Percentiles rank a stretch among this genome's conserved stretches.
phyloP scores from a whole-genome alignment of 179 eudicot species.

The Beta macrorhiza region DNA sequence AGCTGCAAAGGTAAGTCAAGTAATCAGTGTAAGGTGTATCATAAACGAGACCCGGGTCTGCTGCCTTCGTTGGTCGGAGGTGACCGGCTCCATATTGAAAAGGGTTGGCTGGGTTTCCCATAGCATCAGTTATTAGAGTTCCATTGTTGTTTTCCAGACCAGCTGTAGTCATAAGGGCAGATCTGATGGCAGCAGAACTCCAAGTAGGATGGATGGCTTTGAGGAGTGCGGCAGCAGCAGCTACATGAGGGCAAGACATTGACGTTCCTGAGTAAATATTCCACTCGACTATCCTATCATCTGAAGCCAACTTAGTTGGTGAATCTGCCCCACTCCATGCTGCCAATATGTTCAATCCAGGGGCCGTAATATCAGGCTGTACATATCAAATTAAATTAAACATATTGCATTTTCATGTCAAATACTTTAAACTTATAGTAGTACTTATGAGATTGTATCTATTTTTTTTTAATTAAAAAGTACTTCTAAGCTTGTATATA shows the following conservation, averaged over 20 bases:
- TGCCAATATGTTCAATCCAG: slow-evolving; percentile 83
- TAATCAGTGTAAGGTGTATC: slow-evolving; percentile 49
- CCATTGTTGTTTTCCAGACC: slow-evolving; percentile 55
- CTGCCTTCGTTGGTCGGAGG: slow-evolving; percentile 67
- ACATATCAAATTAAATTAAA: background rate
- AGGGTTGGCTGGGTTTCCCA: slow-evolving; percentile 55
- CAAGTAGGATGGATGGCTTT: slow-evolving; percentile 86
- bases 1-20: slow-evolving; percentile 40
- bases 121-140: slow-evolving; percentile 49
- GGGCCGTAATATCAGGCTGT: slow-evolving; percentile 96
- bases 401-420: background rate
- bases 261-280: slow-evolving; percentile 87
- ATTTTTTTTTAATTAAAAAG: too few species aligned
- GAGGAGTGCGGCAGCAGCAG: slow-evolving; percentile 81
- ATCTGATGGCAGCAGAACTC: slow-evolving; percentile 89
- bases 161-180: slow-evolving; percentile 89
- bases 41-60: slow-evolving; percentile 87
- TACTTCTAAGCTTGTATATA: too few species aligned
- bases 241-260: slow-evolving; percentile 95
- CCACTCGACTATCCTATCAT: slow-evolving; percentile 59
- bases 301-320: slow-evolving; percentile 57
- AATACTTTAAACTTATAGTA: too few species aligned
- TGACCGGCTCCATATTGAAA: slow-evolving; percentile 90
- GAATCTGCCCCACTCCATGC: slow-evolving; percentile 84
- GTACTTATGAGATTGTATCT: too few species aligned